These are phyloP conservation scores for Barnettozyma vustinii DNA, from an alignment of 805 yeast genomes.

Conservation along the genomic window DNA sequence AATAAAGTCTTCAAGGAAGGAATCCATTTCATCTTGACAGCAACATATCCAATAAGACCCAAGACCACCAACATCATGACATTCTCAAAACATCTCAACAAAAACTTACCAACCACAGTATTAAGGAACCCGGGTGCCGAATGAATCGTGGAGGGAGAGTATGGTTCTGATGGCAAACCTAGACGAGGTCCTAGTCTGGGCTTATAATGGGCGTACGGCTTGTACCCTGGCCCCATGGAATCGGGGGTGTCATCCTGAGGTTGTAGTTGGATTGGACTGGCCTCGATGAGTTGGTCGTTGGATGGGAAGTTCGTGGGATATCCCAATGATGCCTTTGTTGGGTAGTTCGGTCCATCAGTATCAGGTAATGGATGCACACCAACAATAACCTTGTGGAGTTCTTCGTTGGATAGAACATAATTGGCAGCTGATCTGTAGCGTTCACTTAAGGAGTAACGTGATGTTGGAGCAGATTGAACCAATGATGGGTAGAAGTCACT, in stretches of 20 bases:
- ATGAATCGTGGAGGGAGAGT: constrained; percentile 21
- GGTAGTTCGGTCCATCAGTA: constrained; percentile 2
- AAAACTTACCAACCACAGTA: constrained; percentile 26
- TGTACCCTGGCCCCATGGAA: constrained; percentile 3
- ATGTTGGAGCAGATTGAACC: constrained; percentile 72
- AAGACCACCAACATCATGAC: constrained; percentile 31
- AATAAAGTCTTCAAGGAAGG: constrained; percentile 29
- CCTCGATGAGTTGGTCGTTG: constrained; percentile 7
- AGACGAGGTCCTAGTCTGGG: constrained; percentile 16
- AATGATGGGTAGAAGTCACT: constrained; percentile 72
- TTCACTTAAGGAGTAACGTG: constrained; percentile 46
- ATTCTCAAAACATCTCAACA: constrained; percentile 35
- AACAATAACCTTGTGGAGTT: constrained; percentile 28
- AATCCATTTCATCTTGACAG: constrained; percentile 27
- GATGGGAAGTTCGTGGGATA: constrained; percentile 12
- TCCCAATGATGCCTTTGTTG: constrained; percentile 15
- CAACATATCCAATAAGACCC: constrained; percentile 22
- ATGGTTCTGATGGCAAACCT: constrained; percentile 14
- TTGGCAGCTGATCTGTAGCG: constrained; percentile 39
- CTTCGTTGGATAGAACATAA: constrained; percentile 28
- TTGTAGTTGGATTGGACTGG: constrained; percentile 5
- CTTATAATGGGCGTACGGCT: constrained; percentile 5
- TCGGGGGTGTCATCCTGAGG: constrained; percentile 1
- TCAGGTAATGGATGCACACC: constrained; percentile 42
- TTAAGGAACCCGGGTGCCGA: constrained; percentile 21